phyloP scores from a whole-genome alignment of 139 green algal species.

The Zygnema circumcarinatum region DNA sequence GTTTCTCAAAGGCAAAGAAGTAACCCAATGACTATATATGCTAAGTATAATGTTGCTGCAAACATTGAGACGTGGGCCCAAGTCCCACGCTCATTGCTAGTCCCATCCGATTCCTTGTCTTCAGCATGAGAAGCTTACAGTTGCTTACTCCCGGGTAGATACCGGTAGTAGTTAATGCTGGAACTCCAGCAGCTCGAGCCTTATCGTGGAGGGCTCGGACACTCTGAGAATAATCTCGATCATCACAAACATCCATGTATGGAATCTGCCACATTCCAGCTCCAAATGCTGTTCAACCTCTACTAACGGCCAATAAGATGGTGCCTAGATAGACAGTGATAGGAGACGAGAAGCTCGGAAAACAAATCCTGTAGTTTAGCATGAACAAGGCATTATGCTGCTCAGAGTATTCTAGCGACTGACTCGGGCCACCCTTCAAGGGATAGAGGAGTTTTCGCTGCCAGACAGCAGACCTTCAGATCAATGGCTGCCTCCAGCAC shows the following conservation, averaged over 20 bases:
- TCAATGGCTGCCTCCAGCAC: slow-evolving; percentile 56
- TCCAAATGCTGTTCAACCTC: too few species aligned
- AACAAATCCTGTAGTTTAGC: not conserved
- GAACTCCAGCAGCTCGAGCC: slow-evolving; percentile 80
- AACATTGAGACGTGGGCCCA: too few species aligned
- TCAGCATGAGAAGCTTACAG: slow-evolving; percentile 21
- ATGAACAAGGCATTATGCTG: not conserved
- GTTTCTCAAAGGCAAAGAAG: too few species aligned
- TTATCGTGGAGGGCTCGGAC: slow-evolving; percentile 69
- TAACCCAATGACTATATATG: too few species aligned
- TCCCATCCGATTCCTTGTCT: too few species aligned
- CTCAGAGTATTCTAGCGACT: too few species aligned
- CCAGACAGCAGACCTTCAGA: too few species aligned
- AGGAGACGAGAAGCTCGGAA: not conserved
- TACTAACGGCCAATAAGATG: not conserved
- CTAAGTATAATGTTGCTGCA: too few species aligned
- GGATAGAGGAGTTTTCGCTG: too few species aligned
- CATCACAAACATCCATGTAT: slow-evolving; percentile 97
- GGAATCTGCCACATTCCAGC: slow-evolving; percentile 56
- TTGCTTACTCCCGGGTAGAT: slow-evolving; percentile 92
- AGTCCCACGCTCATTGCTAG: too few species aligned
- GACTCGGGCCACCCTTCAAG: too few species aligned
- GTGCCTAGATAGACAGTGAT: not conserved
- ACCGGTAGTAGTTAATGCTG: slow-evolving; percentile 83
- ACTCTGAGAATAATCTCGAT: slow-evolving; percentile 73